These are phyloP conservation scores for Lentinula novae-zelandiae DNA, from an alignment of 1,284 basidiomycete species.

Conservation along the genomic window DNA sequence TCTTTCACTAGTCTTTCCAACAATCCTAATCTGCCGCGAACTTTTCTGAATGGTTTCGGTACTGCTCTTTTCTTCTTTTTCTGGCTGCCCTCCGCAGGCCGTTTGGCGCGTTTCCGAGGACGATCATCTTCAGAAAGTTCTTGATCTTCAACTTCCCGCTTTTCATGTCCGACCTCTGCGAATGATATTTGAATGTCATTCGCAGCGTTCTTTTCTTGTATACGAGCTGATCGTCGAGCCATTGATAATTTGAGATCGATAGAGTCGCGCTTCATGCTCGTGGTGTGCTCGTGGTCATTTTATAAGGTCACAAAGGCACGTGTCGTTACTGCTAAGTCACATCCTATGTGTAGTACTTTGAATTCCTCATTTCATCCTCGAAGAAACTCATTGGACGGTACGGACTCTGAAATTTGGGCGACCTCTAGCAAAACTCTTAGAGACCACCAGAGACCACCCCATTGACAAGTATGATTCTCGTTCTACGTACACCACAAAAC, in stretches of 20 bases:
- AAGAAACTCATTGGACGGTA: too few relatives aligned
- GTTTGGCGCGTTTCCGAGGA: not conserved
- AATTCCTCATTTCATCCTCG: too few relatives aligned
- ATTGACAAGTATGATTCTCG: too few relatives aligned
- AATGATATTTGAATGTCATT: not conserved
- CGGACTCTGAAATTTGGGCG: too few relatives aligned
- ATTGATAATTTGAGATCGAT: not conserved
- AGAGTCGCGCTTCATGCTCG: too few relatives aligned
- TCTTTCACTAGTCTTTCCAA: conserved; percentile 3
- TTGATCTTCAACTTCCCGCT: not conserved
- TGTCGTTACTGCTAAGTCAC: too few relatives aligned
- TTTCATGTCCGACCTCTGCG: not conserved
- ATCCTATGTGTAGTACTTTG: too few relatives aligned
- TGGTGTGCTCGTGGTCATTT: too few relatives aligned
- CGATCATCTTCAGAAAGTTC: not conserved
- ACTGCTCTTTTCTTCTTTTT: not conserved
- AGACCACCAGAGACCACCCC: too few relatives aligned
- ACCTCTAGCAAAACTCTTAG: too few relatives aligned
- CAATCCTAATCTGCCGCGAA: conserved; percentile 2
- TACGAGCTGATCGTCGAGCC: not conserved
- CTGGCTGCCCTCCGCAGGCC: not conserved
- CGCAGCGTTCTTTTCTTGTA: not conserved
- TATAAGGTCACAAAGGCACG: too few relatives aligned
- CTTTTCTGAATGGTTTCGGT: not conserved
- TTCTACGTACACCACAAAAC: too few relatives aligned